phyloP scores from a whole-genome alignment of 805 yeast genomes.

The Sungouiozyma intestinalis region DNA sequence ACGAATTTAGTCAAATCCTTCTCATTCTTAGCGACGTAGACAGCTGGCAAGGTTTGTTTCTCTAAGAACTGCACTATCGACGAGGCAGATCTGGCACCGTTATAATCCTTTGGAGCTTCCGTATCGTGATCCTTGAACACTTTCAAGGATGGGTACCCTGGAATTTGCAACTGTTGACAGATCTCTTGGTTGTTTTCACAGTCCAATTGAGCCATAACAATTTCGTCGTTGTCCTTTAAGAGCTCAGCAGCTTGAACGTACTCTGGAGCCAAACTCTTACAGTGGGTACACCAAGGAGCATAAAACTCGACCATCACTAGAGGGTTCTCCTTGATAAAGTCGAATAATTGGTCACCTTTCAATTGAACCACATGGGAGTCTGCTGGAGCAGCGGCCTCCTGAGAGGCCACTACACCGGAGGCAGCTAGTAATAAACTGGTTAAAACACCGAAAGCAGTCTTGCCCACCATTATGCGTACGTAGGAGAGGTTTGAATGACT shows the following conservation, averaged over 20 bases:
- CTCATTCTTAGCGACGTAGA: constrained; percentile 38
- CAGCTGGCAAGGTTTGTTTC: constrained; percentile 74
- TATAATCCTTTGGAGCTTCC: constrained; percentile 46
- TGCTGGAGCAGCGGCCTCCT: constrained; percentile 61
- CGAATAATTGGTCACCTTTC: constrained; percentile 51
- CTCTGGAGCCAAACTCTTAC: constrained; percentile 81
- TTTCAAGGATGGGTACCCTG: constrained; percentile 80
- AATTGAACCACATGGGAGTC: constrained; percentile 83
- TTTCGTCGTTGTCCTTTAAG: constrained; percentile 44
- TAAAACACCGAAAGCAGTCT: neutral
- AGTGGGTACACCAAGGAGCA: constrained; percentile 98
- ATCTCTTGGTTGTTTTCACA: constrained; percentile 70
- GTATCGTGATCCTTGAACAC: constrained; percentile 48
- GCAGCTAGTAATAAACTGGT: neutral
- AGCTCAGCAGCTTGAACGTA: constrained; percentile 72
- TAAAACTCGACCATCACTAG: constrained; percentile 79
- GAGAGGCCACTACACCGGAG: constrained; percentile 16
- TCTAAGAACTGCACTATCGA: constrained; percentile 72
- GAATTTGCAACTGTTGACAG: constrained; percentile 56
- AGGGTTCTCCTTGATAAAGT: constrained; percentile 60
- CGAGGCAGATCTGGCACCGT: constrained; percentile 75
- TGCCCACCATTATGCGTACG: neutral
- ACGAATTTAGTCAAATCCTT: constrained; percentile 41
- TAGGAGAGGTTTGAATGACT: too few species aligned
- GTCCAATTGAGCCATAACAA: constrained; percentile 73